These are phyloP conservation scores for Nicotiana rustica DNA, from an alignment of 305 asterid genomes.

Conservation along the genomic window DNA sequence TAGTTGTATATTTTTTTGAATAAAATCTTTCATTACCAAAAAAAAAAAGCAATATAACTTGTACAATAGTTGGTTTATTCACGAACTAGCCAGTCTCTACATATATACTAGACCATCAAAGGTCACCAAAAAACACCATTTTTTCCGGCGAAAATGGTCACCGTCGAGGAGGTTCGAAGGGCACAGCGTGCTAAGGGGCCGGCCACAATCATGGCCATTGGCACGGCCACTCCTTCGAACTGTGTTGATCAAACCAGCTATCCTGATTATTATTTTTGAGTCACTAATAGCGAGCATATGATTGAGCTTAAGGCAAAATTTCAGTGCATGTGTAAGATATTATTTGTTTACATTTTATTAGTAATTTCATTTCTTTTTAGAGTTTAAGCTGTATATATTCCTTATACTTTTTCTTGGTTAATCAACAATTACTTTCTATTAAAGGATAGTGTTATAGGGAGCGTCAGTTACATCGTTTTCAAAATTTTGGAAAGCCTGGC, in stretches of 20 bases:
- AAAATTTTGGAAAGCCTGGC: too few relatives aligned
- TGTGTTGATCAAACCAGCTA: slow-evolving; percentile 63
- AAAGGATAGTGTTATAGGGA: too few relatives aligned
- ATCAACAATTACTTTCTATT: too few relatives aligned
- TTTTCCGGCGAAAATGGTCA: slow-evolving; percentile 45
- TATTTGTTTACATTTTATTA: not conserved
- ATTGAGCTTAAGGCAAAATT: slow-evolving; percentile 65
- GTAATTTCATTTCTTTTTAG: too few relatives aligned
- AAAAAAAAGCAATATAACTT: too few relatives aligned
- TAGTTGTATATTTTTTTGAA: too few relatives aligned
- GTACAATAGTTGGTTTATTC: too few relatives aligned
- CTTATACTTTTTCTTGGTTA: too few relatives aligned
- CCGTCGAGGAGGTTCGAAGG: slow-evolving; percentile 62
- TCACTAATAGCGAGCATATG: slow-evolving; percentile 68
- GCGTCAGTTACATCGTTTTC: too few relatives aligned
- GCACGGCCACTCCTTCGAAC: slow-evolving; percentile 63
- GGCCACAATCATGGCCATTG: slow-evolving; percentile 68
- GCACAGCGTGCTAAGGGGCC: slow-evolving; percentile 76
- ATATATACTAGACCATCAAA: not conserved
- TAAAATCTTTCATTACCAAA: too few relatives aligned
- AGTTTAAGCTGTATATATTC: not conserved
- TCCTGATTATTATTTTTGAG: slow-evolving; percentile 64
- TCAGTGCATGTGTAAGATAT: slow-evolving; percentile 66
- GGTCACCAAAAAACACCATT: not conserved
- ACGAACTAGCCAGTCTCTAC: too few relatives aligned